Conservation (phyloP, 805 yeast species). For the Ogataea philodendri region DNA sequence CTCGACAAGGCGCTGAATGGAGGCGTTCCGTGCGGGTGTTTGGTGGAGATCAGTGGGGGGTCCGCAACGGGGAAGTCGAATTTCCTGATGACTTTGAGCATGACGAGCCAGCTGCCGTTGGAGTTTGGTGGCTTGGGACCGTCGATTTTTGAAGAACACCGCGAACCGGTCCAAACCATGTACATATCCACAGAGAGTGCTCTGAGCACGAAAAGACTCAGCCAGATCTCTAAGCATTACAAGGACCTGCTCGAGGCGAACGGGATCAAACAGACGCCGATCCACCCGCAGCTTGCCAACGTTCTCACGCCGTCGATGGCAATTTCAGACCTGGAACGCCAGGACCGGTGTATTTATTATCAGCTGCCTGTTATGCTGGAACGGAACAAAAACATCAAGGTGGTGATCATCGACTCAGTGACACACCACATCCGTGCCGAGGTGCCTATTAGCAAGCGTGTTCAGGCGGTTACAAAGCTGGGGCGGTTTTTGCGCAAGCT, state of each 20-base stretch:
- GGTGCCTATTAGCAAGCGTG: conserved; percentile 43
- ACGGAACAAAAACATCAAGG: conserved; percentile 40
- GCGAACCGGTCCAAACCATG: conserved; percentile 44
- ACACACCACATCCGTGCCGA: conserved; percentile 78
- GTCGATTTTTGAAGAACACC: conserved; percentile 23
- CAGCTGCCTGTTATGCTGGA: conserved; percentile 62
- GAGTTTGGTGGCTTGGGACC: conserved; percentile 46
- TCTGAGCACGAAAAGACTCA: conserved; percentile 62
- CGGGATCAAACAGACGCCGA: conserved; percentile 29
- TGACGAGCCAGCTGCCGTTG: conserved; percentile 52
- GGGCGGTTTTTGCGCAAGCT: conserved; percentile 48
- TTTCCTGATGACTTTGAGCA: conserved; percentile 61
- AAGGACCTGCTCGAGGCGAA: conserved; percentile 34
- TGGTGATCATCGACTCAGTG: conserved; percentile 76
- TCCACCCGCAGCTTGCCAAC: conserved; percentile 35
- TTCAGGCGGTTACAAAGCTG: conserved; percentile 41
- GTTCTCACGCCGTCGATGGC: conserved; percentile 30
- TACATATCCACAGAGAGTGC: conserved; percentile 77
- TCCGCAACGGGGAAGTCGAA: conserved; percentile 89
- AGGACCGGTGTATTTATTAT: conserved; percentile 66
- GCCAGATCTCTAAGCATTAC: conserved; percentile 39
- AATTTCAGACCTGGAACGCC: conserved; percentile 58
- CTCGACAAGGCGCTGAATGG: conserved; percentile 48
- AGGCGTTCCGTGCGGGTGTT: conserved; percentile 52
- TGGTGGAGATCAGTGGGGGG: conserved; percentile 80